Percentiles rank a stretch among this genome's conserved stretches.
phyloP scores from a whole-genome alignment of 2,329 filamentous ascomycete species.

The Beauveria brongniartii region DNA sequence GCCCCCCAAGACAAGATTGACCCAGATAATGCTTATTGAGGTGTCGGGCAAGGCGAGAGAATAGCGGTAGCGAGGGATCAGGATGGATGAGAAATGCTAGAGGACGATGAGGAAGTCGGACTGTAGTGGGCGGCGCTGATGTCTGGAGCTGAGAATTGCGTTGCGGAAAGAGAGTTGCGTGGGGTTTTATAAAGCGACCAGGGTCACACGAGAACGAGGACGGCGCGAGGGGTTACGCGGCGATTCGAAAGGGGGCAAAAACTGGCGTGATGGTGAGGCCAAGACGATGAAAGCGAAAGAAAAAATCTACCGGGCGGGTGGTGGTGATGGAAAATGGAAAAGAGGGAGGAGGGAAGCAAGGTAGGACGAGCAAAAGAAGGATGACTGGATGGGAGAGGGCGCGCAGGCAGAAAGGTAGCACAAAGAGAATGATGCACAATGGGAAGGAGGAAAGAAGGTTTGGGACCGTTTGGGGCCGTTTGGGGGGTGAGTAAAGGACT shows the following conservation, averaged over 20 bases:
- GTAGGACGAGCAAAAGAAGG: neutral
- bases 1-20: neutral
- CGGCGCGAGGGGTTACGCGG: neutral
- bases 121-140: neutral
- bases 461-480: no score
- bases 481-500: neutral
- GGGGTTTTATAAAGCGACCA: neutral
- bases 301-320: neutral
- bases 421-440: no score
- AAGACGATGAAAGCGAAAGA: neutral
- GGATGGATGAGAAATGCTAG: no score
- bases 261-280: neutral
- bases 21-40: neutral
- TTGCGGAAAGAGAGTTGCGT: neutral
- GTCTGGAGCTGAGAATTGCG: neutral
- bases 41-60: no score
- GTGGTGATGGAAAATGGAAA: neutral
- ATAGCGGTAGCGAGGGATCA: no score
- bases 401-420: neutral
- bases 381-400: neutral
- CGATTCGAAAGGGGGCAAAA: neutral
- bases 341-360: neutral
- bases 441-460: no score
- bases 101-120: neutral
- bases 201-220: conserved; percentile 1